These are phyloP conservation scores for Russula sp. DNA, from an alignment of 768 basidiomycete genomes.

Conservation along the genomic window DNA sequence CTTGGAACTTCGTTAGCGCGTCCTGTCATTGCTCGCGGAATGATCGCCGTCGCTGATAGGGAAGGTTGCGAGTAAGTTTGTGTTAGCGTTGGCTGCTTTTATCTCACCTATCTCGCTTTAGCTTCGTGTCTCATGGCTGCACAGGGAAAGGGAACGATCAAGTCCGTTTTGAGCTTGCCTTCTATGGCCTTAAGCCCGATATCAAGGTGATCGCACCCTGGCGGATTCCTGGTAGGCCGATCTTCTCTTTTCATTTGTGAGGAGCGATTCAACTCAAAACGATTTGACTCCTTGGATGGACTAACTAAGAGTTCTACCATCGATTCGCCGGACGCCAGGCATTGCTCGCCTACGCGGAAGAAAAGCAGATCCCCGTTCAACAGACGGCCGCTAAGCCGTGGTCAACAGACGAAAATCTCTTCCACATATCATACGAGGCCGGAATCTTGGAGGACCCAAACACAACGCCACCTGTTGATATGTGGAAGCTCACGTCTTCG, in stretches of 20 bases:
- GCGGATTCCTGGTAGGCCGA: slow-evolving; percentile 76
- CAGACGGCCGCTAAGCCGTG: slow-evolving; percentile 97
- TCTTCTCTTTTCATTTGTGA: background rate
- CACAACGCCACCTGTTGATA: slow-evolving; percentile 89
- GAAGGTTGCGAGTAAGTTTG: slow-evolving; percentile 91
- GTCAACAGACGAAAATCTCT: slow-evolving; percentile 99
- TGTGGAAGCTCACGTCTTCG: slow-evolving; percentile 96
- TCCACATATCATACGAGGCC: slow-evolving; percentile 99
- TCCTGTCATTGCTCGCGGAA: slow-evolving; percentile 97
- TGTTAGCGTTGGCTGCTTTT: background rate
- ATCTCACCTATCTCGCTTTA: slow-evolving; percentile 34
- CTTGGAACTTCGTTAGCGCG: slow-evolving; percentile 97
- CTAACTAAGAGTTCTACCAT: slow-evolving; percentile 80
- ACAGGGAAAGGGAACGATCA: slow-evolving; percentile 99
- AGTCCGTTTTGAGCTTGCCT: slow-evolving; percentile 98
- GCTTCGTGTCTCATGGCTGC: slow-evolving; percentile 97
- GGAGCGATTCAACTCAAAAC: background rate
- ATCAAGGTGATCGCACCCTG: slow-evolving; percentile 99
- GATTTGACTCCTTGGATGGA: background rate
- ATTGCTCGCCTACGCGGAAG: slow-evolving; percentile 83
- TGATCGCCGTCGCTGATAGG: slow-evolving; percentile 88
- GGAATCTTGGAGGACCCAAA: slow-evolving; percentile 98
- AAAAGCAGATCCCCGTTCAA: slow-evolving; percentile 86
- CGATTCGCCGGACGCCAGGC: slow-evolving; percentile 95
- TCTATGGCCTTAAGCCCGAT: slow-evolving; percentile 96